A percentile compares a stretch with the other conserved stretches of the same genome.
phyloP scores from a whole-genome alignment of 352 stramenopile genomes.

The Chrysophaeum taylorii region DNA sequence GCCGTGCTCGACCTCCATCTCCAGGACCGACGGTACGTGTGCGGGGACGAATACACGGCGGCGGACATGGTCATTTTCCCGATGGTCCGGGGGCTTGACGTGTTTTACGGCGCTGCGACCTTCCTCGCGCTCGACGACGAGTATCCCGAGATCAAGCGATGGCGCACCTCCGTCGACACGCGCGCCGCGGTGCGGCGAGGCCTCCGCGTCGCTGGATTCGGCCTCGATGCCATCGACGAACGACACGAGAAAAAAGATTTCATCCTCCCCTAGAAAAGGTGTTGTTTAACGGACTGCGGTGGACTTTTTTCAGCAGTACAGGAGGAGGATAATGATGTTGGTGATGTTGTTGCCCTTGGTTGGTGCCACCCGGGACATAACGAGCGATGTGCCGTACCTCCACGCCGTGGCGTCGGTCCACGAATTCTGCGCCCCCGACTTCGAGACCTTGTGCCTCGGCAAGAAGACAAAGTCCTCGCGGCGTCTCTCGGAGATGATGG shows the following conservation, averaged over 20 bases:
- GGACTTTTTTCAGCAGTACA: too few species aligned
- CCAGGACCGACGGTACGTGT: constrained; percentile 40
- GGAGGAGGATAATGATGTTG: too few species aligned
- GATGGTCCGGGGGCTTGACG: constrained; percentile 28
- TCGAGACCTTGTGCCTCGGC: too few species aligned
- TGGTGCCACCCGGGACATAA: too few species aligned
- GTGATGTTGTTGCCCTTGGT: too few species aligned
- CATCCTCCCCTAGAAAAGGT: too few species aligned
- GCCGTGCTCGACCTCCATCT: constrained; percentile 57
- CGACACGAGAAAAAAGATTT: constrained; percentile 2
- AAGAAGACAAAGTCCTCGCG: too few species aligned
- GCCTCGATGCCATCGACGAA: not conserved
- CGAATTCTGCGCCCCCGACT: too few species aligned
- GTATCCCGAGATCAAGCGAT: constrained; percentile 21
- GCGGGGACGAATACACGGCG: constrained; percentile 54
- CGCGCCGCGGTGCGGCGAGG: constrained; percentile 23
- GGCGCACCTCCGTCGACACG: constrained; percentile 11
- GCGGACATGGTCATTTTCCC: constrained; percentile 59
- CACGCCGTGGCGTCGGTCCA: too few species aligned
- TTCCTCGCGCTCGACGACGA: constrained; percentile 19
- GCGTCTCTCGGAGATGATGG: too few species aligned
- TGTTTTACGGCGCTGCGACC: constrained; percentile 15
- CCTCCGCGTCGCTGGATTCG: constrained; percentile 12
- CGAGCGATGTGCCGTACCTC: too few species aligned
- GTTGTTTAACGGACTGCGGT: too few species aligned